Percentiles rank a stretch among this genome's conserved stretches.
These are phyloP conservation scores for Rhodotorula babjevae DNA, from an alignment of 768 basidiomycete genomes.

Conservation along the genomic window DNA sequence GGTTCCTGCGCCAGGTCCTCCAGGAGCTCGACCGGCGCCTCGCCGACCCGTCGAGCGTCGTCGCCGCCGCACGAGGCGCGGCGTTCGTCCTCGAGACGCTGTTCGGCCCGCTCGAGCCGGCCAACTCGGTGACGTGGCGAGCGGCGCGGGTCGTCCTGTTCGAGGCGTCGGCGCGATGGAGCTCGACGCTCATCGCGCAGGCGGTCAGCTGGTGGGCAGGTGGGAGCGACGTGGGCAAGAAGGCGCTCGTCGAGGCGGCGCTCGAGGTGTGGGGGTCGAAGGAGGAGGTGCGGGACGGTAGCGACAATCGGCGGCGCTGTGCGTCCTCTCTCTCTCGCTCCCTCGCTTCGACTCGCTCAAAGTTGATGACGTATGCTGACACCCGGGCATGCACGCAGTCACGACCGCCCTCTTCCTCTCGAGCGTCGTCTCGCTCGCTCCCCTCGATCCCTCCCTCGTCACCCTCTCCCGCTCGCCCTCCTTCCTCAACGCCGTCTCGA, in stretches of 20 bases:
- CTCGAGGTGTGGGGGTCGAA: constrained; percentile 68
- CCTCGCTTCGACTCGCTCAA: background rate
- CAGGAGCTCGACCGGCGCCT: constrained; percentile 57
- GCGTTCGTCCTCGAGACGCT: constrained; percentile 55
- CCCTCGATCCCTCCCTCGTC: constrained; percentile 51
- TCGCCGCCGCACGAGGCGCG: constrained; percentile 49
- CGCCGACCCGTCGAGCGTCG: constrained; percentile 27
- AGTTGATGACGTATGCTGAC: background rate
- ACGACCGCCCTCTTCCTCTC: constrained; percentile 67
- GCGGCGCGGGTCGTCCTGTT: constrained; percentile 54
- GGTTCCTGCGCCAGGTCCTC: constrained; percentile 59
- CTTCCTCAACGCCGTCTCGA: constrained; percentile 65
- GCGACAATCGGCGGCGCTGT: constrained; percentile 62
- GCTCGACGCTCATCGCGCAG: constrained; percentile 54
- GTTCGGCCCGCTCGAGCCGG: constrained; percentile 55
- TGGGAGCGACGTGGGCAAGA: constrained; percentile 50
- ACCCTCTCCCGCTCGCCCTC: constrained; percentile 45
- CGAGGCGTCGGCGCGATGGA: constrained; percentile 56
- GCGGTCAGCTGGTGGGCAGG: constrained; percentile 66
- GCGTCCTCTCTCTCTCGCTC: background rate
- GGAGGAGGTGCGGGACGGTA: constrained; percentile 73
- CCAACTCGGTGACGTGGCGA: constrained; percentile 56
- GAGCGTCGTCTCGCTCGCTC: constrained; percentile 59
- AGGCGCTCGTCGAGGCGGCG: constrained; percentile 44
- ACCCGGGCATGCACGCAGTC: constrained; percentile 52